These are phyloP conservation scores for Trichoderma orchidacearum DNA, from an alignment of 495 filamentous ascomycete genomes.

Conservation along the genomic window DNA sequence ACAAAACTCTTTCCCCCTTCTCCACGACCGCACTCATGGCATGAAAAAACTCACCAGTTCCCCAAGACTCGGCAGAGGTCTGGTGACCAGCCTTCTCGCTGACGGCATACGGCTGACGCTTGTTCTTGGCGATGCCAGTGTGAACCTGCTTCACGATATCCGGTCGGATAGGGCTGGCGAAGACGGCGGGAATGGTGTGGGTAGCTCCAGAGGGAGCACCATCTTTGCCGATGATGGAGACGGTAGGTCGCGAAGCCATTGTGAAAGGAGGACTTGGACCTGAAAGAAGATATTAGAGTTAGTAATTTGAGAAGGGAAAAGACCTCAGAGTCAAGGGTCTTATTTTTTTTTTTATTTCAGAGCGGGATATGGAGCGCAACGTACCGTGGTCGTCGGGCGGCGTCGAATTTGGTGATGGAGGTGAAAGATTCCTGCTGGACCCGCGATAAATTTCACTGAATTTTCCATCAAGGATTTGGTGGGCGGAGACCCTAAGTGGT, in stretches of 20 bases:
- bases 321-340: too few species aligned
- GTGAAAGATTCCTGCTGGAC: background rate
- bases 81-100: constrained; percentile 99
- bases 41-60: constrained; percentile 70
- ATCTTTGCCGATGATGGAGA: constrained; percentile 86
- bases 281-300: background rate
- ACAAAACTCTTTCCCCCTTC: background rate
- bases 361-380: background rate
- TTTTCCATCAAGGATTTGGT: constrained; percentile 3
- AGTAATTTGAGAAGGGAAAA: background rate
- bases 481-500: constrained; percentile 3
- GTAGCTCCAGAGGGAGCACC: constrained; percentile 78
- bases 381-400: constrained; percentile 2
- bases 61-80: constrained; percentile 99
- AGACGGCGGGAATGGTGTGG: constrained; percentile 84
- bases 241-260: constrained; percentile 91
- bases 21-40: background rate
- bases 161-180: constrained; percentile 89
- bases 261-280: constrained; percentile 17
- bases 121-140: constrained; percentile 99
- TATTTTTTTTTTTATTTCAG: too few species aligned
- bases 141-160: constrained; percentile 99
- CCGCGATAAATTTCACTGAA: constrained; percentile 4
- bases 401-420: constrained; percentile 3
- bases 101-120: constrained; percentile 98